Conservation (phyloP, 2,329 filamentous ascomycete genomes). For the Bimuria novae-zelandiae region DNA sequence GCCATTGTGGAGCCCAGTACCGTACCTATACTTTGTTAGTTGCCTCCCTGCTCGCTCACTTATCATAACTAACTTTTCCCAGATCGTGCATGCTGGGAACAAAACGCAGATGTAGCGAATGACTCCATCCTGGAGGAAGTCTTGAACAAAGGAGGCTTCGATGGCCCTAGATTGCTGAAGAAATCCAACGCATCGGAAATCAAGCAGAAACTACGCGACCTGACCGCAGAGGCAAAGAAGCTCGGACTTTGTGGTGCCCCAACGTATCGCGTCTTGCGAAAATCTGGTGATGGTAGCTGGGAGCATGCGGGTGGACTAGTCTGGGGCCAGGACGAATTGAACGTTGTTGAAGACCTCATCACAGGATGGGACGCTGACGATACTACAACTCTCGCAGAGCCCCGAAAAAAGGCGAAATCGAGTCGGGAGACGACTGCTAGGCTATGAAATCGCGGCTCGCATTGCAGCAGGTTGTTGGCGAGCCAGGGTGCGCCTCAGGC, state of each 20-base stretch:
- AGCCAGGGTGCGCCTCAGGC: too few relatives aligned
- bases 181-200: too few relatives aligned
- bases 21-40: conserved; percentile 32
- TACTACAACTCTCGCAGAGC: conserved; percentile 5
- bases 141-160: conserved; percentile 33
- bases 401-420: neutral
- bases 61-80: conserved; percentile 12
- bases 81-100: conserved; percentile 42
- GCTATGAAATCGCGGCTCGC: neutral
- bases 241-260: conserved; percentile 41
- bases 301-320: conserved; percentile 29
- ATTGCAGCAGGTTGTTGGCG: neutral
- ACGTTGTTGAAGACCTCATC: conserved; percentile 41
- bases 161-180: conserved; percentile 30
- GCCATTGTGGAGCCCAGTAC: conserved; percentile 32
- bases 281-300: conserved; percentile 17
- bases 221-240: conserved; percentile 38
- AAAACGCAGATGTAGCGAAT: conserved; percentile 34
- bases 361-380: conserved; percentile 34
- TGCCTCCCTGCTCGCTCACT: neutral
- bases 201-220: conserved; percentile 32
- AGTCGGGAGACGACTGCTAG: neutral
- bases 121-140: conserved; percentile 28
- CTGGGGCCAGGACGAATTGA: conserved; percentile 43
- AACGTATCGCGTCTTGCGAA: conserved; percentile 34